phyloP scores from a whole-genome alignment of 2,329 filamentous ascomycete species.

The Colletotrichum viniferum region DNA sequence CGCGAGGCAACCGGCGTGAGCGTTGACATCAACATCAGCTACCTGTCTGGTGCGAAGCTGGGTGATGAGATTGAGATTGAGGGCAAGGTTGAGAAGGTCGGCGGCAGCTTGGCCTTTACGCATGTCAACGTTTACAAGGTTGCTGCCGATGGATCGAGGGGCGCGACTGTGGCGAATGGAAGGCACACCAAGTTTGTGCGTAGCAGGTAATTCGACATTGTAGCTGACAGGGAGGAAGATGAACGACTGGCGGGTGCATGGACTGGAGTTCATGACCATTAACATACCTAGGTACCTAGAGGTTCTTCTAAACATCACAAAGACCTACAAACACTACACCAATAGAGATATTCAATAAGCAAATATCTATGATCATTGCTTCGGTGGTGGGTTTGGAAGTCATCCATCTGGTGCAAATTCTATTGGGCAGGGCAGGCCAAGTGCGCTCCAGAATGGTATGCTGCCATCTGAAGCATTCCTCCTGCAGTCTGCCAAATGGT shows the following conservation, averaged over 20 bases:
- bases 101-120: constrained; percentile 67
- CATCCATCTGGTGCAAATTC: too few relatives aligned
- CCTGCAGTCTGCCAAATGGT: too few relatives aligned
- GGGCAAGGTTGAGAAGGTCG: constrained; percentile 68
- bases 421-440: too few relatives aligned
- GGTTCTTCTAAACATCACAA: not conserved
- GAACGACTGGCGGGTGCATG: too few relatives aligned
- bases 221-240: not conserved
- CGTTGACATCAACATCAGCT: constrained; percentile 77
- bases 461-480: too few relatives aligned
- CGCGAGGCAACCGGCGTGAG: constrained; percentile 69
- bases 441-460: too few relatives aligned
- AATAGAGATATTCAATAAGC: not conserved
- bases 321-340: not conserved
- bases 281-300: not conserved
- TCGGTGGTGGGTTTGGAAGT: too few relatives aligned
- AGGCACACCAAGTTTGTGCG: constrained; percentile 24
- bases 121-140: constrained; percentile 22
- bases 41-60: constrained; percentile 64
- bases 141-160: constrained; percentile 10
- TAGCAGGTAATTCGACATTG: not conserved
- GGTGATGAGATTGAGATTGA: constrained; percentile 74
- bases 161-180: constrained; percentile 12
- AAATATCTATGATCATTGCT: too few relatives aligned
- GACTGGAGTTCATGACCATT: not conserved